Conservation (phyloP, 1,284 basidiomycete species). For the Wolfiporia cocos region DNA sequence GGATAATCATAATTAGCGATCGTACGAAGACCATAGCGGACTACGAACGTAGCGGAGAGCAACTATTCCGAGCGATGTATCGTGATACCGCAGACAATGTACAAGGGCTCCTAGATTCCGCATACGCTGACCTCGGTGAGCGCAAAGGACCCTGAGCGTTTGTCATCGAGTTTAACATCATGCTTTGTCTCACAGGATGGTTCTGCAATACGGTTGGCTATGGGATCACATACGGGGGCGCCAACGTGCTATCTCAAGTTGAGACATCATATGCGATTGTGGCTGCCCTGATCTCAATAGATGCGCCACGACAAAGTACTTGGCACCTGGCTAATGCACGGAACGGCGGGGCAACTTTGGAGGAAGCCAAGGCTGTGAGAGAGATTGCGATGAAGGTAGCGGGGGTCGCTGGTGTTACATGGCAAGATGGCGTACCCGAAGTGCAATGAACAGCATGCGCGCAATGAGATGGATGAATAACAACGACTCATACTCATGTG, state of each 20-base stretch:
- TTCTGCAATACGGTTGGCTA: constrained; percentile 48
- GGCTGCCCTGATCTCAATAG: constrained; percentile 42
- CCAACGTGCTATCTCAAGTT: constrained; percentile 32
- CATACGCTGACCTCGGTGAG: constrained; percentile 54
- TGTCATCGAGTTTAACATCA: neutral
- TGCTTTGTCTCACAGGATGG: constrained; percentile 30
- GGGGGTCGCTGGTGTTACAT: constrained; percentile 31
- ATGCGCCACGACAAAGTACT: constrained; percentile 45
- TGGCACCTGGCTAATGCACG: constrained; percentile 47
- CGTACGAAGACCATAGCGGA: constrained; percentile 32
- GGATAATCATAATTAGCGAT: constrained; percentile 32
- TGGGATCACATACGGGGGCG: constrained; percentile 40
- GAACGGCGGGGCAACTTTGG: constrained; percentile 25
- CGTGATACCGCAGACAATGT: constrained; percentile 41
- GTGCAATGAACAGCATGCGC: too few species aligned
- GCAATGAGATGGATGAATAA: too few species aligned
- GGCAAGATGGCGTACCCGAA: constrained; percentile 39
- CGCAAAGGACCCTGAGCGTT: neutral
- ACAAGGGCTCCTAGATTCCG: constrained; percentile 34
- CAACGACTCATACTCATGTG: too few species aligned
- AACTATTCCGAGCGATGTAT: constrained; percentile 41
- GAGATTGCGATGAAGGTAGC: constrained; percentile 27
- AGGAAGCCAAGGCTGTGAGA: constrained; percentile 26
- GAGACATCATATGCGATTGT: constrained; percentile 45
- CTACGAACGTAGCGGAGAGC: constrained; percentile 34